Evolutionary conservation across 768 basidiomycete genomes (phyloP).

Genomic region (Leccinum truebloodii): DNA sequence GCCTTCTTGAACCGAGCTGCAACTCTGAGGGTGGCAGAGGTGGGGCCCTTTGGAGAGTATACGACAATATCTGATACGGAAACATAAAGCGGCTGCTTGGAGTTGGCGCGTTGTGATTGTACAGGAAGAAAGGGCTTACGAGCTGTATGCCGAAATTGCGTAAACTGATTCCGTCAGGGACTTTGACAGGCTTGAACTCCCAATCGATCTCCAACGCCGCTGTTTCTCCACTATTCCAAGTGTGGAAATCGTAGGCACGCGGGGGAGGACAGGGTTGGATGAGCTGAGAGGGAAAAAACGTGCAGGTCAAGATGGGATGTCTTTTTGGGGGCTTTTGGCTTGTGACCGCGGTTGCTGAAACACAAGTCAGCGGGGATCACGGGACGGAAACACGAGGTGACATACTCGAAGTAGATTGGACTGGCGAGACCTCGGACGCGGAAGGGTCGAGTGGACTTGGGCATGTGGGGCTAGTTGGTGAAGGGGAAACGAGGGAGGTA

Average conservation of each 20-base stretch:
- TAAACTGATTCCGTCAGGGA: conserved; percentile 81
- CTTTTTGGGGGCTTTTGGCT: conserved; percentile 14
- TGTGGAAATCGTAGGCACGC: conserved; percentile 21
- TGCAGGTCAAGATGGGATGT: conserved; percentile 48
- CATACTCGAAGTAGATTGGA: conserved; percentile 7
- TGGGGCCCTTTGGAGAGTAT: conserved; percentile 72
- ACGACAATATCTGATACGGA: conserved; percentile 89
- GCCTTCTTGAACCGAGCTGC: conserved; percentile 69
- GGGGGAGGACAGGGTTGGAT: conserved; percentile 31
- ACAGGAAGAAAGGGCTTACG: conserved; percentile 46
- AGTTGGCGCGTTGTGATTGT: conserved; percentile 7
- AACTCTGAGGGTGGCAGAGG: conserved; percentile 53
- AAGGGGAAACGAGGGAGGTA: conserved; percentile 33
- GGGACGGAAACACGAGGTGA: background rate
- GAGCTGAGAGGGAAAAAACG: conserved; percentile 51
- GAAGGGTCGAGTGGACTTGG: conserved; percentile 2
- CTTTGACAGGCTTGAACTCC: conserved; percentile 68
- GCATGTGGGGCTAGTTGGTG: conserved; percentile 22
- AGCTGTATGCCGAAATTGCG: conserved; percentile 90
- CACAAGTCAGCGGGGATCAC: conserved; percentile 2
- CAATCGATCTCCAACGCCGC: conserved; percentile 38
- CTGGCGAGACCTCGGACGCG: conserved; percentile 4
- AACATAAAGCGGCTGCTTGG: conserved; percentile 71
- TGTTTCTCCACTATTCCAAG: conserved; percentile 20
- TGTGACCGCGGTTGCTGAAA: conserved; percentile 11